Base-by-base conservation (phyloP, 2,329 filamentous ascomycete genomes). In the Monosporascus sp. region DNA sequence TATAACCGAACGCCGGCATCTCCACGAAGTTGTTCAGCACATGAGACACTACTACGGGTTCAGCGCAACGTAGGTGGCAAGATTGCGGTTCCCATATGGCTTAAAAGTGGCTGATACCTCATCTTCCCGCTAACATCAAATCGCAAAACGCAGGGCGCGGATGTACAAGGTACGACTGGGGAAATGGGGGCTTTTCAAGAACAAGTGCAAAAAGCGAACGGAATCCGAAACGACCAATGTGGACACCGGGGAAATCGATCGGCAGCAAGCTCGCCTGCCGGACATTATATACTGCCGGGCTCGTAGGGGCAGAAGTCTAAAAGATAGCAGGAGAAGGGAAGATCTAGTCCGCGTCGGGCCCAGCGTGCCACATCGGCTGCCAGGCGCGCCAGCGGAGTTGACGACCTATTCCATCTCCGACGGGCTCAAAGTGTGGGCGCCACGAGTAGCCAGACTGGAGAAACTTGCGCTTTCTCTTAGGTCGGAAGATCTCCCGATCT, bases 101-200 rank as follows among this genome's bases (percentile, higher is more conserved):
- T 9, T 28, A 28, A 28, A 28, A 28, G 8, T 8, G 26, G 8
- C 26, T 9, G 26, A 9, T 28, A 8, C 26, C 26, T 28, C 26
- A 3, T 9, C 2, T 28, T 28, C 26, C 26, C 26, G 26, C 26
- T 28, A 28, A 28, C 26, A 28, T 28, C 26, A 9, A 28, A 28
- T 28, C 26, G 3, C 26, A 28, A 44, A 9, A 44, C n/a, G 14
- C 41, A 20, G 31, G 18, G 28, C n/a, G 31, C 15, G 24, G 40
- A 54, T 54, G 46, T 54, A 54, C 40, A 54, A 54, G 37, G 46
- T 44, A 20, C 43, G 52, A 2, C 51, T 54, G 7, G 46, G 41
- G 44, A 54, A 40, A 38, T 54, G 52, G 52, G 49, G 51, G 17
- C 49, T 51, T 20, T 40, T 49, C 49, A 49, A 54, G 45, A 51